A percentile compares a stretch with the other conserved stretches of the same genome.
These are phyloP conservation scores for Vitis hybrid DNA, from an alignment of 177 flowering plant species.

Conservation along the genomic window DNA sequence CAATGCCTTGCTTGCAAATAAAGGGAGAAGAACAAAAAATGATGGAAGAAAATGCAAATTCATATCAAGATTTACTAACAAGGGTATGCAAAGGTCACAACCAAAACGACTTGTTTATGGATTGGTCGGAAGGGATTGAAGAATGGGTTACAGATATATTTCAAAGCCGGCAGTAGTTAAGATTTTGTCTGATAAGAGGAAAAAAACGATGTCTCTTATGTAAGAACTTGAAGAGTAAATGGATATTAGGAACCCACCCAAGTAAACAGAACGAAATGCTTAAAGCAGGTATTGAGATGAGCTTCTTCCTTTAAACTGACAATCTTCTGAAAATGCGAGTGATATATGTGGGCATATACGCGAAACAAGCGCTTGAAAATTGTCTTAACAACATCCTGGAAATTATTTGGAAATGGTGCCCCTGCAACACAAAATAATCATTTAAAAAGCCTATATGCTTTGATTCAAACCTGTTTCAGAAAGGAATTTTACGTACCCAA, in stretches of 20 bases:
- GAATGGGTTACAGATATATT: too few relatives aligned
- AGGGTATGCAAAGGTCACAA: too few relatives aligned
- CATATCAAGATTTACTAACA: too few relatives aligned
- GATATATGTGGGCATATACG: conserved; percentile 78
- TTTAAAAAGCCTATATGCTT: background rate
- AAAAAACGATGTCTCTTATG: too few relatives aligned
- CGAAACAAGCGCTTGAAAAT: conserved; percentile 74
- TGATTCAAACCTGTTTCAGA: background rate
- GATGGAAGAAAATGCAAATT: too few relatives aligned
- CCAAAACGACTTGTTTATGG: too few relatives aligned
- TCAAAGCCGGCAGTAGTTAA: too few relatives aligned
- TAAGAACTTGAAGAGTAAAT: too few relatives aligned
- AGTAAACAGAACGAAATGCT: conserved; percentile 70
- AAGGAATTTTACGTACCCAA: conserved; percentile 32
- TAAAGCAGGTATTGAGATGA: conserved; percentile 83
- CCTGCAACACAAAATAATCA: conserved; percentile 33
- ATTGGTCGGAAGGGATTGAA: too few relatives aligned
- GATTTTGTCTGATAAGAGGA: too few relatives aligned
- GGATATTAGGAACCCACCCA: conserved; percentile 37
- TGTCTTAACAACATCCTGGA: conserved; percentile 61
- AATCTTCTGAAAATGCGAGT: conserved; percentile 76
- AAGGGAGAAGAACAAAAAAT: too few relatives aligned
- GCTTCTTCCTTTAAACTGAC: conserved; percentile 72
- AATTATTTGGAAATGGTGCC: conserved; percentile 61
- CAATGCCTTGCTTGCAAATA: too few relatives aligned